Percentiles rank a stretch among this genome's conserved stretches.
phyloP scores from a whole-genome alignment of 306 rosid species.

The Glycyrrhiza uralensis region DNA sequence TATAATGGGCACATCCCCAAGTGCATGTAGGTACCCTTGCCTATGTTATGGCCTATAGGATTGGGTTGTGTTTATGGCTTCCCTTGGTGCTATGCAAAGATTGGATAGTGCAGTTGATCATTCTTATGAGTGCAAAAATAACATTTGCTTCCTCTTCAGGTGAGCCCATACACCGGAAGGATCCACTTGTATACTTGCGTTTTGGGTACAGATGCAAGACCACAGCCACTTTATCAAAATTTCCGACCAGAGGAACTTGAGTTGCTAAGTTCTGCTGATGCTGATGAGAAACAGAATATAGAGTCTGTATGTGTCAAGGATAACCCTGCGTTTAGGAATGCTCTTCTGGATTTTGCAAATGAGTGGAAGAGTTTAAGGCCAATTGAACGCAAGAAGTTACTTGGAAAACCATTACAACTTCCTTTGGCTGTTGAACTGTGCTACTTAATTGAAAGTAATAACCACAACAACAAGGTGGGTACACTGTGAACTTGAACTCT shows the following conservation, averaged over 20 bases:
- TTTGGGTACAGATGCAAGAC: constrained; percentile 71
- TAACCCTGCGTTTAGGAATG: constrained; percentile 41
- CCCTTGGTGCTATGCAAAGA: neutral
- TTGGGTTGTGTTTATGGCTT: neutral
- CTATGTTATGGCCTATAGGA: neutral
- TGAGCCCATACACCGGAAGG: constrained; percentile 90
- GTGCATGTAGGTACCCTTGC: neutral
- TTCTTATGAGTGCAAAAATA: constrained; percentile 5
- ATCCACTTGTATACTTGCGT: constrained; percentile 85
- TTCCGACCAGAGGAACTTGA: constrained; percentile 87
- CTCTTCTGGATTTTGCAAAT: constrained; percentile 55
- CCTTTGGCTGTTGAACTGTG: constrained; percentile 78
- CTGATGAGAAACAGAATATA: constrained; percentile 32
- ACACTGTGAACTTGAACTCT: constrained; percentile 17
- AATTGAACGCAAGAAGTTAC: constrained; percentile 69
- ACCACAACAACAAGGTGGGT: constrained; percentile 68
- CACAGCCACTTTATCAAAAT: constrained; percentile 74
- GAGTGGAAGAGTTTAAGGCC: constrained; percentile 87
- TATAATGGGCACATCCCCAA: neutral
- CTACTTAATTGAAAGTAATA: constrained; percentile 68
- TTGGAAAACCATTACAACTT: constrained; percentile 85
- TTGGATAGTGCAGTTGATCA: neutral
- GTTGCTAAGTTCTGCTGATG: constrained; percentile 38
- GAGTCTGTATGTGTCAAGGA: constrained; percentile 37
- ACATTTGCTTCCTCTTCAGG: constrained; percentile 46